These are phyloP conservation scores for Rauvolfia tetraphylla DNA, from an alignment of 257 asterid genomes.

Conservation along the genomic window DNA sequence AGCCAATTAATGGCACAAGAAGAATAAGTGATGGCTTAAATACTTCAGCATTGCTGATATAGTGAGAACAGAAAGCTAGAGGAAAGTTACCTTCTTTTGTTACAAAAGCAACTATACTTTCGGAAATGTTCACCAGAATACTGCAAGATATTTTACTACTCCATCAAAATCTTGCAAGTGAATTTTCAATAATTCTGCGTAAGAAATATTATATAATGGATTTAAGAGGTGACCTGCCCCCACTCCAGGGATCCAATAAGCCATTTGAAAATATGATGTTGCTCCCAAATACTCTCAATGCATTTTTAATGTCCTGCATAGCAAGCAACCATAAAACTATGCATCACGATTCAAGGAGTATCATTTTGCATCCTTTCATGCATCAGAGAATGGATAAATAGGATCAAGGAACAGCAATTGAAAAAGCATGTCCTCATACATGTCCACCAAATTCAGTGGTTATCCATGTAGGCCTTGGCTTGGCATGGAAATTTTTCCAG, in stretches of 20 bases:
- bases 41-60: not conserved
- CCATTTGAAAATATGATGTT: constrained; percentile 95
- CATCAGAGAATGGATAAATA: not conserved
- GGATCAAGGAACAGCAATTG: not conserved
- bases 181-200: not conserved
- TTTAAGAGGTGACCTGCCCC: constrained; percentile 63
- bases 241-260: constrained; percentile 93
- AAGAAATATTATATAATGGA: not conserved
- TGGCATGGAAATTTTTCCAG: constrained; percentile 53
- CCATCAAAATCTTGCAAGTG: constrained; percentile 14
- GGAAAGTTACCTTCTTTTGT: constrained; percentile 59
- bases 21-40: not conserved
- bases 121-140: constrained; percentile 76
- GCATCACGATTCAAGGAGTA: not conserved
- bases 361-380: not conserved
- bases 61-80: not conserved
- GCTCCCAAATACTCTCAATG: constrained; percentile 66
- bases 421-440: constrained; percentile 35
- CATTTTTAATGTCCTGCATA: constrained; percentile 55
- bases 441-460: constrained; percentile 89
- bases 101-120: constrained; percentile 71
- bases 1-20: not conserved
- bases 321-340: not conserved
- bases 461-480: constrained; percentile 89
- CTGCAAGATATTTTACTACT: constrained; percentile 38